Evolutionary conservation across 768 basidiomycete genomes (phyloP).

Genomic region (Phaffia tasmanica): DNA sequence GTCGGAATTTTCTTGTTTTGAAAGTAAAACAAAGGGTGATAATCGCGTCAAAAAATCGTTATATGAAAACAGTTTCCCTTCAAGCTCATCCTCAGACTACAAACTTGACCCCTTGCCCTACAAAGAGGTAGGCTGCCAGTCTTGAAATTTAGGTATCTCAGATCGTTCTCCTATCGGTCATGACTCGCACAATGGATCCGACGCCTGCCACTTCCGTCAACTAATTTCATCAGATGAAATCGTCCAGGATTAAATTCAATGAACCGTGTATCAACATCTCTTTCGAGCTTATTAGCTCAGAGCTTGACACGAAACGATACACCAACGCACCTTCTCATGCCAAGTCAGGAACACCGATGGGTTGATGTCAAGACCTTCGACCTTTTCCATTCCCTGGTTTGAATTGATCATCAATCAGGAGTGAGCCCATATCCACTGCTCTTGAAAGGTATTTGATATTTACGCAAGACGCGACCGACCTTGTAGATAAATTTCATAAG

Average conservation of each 20-base stretch:
- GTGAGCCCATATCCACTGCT: too few relatives aligned
- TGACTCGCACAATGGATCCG: constrained; percentile 83
- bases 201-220: constrained; percentile 87
- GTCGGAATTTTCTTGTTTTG: too few relatives aligned
- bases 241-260: not conserved
- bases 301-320: not conserved
- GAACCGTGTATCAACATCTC: not conserved
- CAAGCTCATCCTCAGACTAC: too few relatives aligned
- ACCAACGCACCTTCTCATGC: constrained; percentile 78
- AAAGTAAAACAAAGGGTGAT: too few relatives aligned
- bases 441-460: not conserved
- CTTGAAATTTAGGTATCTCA: constrained; percentile 31
- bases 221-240: constrained; percentile 40
- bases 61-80: too few relatives aligned
- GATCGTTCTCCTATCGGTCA: constrained; percentile 56
- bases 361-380: constrained; percentile 50
- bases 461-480: constrained; percentile 26
- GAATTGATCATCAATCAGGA: not conserved
- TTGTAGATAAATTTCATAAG: constrained; percentile 99
- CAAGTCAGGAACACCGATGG: constrained; percentile 67
- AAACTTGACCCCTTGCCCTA: too few relatives aligned
- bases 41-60: too few relatives aligned
- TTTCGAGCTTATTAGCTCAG: not conserved
- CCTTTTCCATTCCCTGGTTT: constrained; percentile 57
- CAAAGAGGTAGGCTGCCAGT: too few relatives aligned